Evolutionary conservation across 2,329 filamentous ascomycete genomes (phyloP).

Genomic region (Fusarium penzigii): DNA sequence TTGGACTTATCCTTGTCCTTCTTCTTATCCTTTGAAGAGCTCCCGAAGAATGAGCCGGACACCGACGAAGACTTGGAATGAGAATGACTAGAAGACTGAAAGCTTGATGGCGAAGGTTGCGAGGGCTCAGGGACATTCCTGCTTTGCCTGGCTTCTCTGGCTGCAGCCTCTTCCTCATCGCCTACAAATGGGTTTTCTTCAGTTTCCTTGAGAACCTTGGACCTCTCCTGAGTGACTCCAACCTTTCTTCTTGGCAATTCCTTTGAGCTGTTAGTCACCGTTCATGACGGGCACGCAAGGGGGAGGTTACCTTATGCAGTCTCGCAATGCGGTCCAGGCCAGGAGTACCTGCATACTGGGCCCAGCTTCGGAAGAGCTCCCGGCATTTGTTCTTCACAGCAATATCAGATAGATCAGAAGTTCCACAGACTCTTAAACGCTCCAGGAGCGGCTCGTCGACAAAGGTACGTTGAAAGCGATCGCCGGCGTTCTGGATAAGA

Average conservation of each 20-base stretch:
- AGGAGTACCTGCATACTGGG: conserved; percentile 77
- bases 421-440: conserved; percentile 83
- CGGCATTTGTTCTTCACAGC: conserved; percentile 89
- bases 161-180: conserved; percentile 58
- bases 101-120: conserved; percentile 12
- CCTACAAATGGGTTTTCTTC: conserved; percentile 71
- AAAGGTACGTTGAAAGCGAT: conserved; percentile 83
- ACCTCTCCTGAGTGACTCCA: conserved; percentile 73
- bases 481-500: conserved; percentile 90
- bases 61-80: conserved; percentile 42
- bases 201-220: conserved; percentile 81
- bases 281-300: not conserved
- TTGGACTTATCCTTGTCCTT: conserved; percentile 58
- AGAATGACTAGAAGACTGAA: conserved; percentile 11
- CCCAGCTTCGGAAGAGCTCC: conserved; percentile 84
- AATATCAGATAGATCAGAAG: conserved; percentile 79
- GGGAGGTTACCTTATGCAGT: conserved; percentile 64
- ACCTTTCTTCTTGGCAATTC: conserved; percentile 69
- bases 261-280: conserved; percentile 34
- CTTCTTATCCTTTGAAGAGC: conserved; percentile 52
- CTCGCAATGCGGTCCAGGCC: conserved; percentile 79
- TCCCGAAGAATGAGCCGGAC: conserved; percentile 41
- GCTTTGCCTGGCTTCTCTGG: conserved; percentile 28
- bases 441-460: conserved; percentile 91
- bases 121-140: conserved; percentile 23